Evolutionary conservation across 306 rosid genomes (phyloP).

Genomic region (Psophocarpus tetragonolobus): DNA sequence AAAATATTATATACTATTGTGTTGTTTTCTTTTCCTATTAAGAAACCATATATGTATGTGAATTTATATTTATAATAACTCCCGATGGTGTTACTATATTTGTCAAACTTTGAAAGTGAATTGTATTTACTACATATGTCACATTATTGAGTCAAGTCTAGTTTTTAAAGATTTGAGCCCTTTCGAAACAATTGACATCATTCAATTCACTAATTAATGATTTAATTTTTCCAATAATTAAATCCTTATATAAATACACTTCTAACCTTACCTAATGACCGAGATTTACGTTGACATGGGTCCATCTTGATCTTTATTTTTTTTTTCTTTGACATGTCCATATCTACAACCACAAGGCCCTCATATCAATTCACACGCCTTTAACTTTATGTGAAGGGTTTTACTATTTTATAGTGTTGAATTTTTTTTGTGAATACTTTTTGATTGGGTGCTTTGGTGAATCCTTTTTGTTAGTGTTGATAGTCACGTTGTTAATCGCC

Average conservation of each 20-base stretch:
- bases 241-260: not conserved
- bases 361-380: not conserved
- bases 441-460: no score
- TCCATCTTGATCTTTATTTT: not conserved
- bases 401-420: not conserved
- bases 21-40: no score
- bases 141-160: not conserved
- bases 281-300: not conserved
- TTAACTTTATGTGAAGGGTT: not conserved
- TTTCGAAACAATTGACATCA: not conserved
- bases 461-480: no score
- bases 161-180: not conserved
- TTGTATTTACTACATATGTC: not conserved
- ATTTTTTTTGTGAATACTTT: no score
- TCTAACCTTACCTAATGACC: not conserved
- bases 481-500: not conserved
- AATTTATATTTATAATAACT: no score
- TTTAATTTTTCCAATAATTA: not conserved
- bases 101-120: no score
- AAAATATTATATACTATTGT: no score
- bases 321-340: not conserved
- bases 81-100: no score
- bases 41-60: no score
- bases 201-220: not conserved
- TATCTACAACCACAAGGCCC: no score